Base-by-base conservation (phyloP, 1,139 yeast species). In the Scheffersomyces lignicola region DNA sequence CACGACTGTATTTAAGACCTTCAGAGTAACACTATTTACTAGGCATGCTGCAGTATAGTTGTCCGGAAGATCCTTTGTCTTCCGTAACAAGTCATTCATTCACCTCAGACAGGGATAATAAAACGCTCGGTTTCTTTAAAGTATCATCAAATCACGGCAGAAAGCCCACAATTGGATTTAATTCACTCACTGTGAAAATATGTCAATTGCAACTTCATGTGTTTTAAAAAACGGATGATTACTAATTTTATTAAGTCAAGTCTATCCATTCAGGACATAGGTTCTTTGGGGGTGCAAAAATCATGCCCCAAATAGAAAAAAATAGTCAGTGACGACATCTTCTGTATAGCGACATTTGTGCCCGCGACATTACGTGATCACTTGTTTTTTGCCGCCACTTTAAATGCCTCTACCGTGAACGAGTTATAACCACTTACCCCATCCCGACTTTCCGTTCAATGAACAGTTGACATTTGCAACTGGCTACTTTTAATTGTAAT, bases 341-440 rank as follows among this genome's bases (percentile, higher is more conserved):
- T 9, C 9, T 20, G n/a, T 9, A n/a, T 8, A n/a, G n/a, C 9
- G n/a, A n/a, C 23, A 20, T n/a, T 8, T 9, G 10, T 9, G 8
- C 23, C 9, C 10, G 26, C 26, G 26, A 16, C 30, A 27, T 16
- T 18, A 21, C 15, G 18, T 16, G 30, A 16, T 18, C 20, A 27
- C 18, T 27, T 10, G 12, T 27, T 7, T 5, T 7, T 7, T 27
- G 10, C 23, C 23, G n/a, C n/a, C n/a, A n/a, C n/a, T n/a, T n/a
- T n/a, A n/a, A n/a, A n/a, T n/a, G n/a, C n/a, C n/a, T n/a, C n/a
- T n/a, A n/a, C n/a, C n/a, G n/a, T n/a, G n/a, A n/a, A n/a, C n/a
- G n/a, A n/a, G n/a, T n/a, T n/a, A n/a, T n/a, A n/a, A n/a, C n/a
- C 7, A 7, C 6, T 23, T 6, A 23, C 26, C 26, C 26, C 26